Evolutionary conservation across 805 yeast genomes (phyloP), one percentile per base, ranked within the genome.

Genomic region (Cyberlindnera maclurae): DNA sequence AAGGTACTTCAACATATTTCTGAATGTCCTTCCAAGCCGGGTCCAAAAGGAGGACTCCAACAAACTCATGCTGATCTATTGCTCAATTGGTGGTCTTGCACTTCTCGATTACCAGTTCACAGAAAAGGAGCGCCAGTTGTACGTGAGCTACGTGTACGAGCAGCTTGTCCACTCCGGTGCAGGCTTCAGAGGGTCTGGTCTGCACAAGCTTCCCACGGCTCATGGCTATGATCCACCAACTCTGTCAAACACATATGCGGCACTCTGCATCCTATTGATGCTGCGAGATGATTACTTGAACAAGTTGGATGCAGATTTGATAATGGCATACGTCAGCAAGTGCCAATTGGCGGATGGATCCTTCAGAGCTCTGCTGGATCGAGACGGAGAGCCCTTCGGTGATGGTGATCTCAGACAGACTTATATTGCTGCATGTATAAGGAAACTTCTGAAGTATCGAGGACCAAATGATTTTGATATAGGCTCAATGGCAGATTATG

Each of bases 191-290:
- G 75, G 86, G 2, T 76, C 82, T 7, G 48, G 62, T 18, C 64
- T 71, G 3, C 79, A 78, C 49, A 54, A 55, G 8, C 37, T 55
- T 1, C 43, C 46, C 1, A 33, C 13, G 5, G 43, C 42, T 2
- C 39, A 44, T 3, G 37, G 34, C 9, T 79, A 75, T 50, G 88
- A 80, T 51, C 62, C 77, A 1, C 75, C 89, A 1, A 81, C 77
- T 46, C 58, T 86, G 6, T 74, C 90, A 1, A 76, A 88, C 5
- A 88, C 96, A 0, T 77, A 79, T 47, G 83, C 88, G 61, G 89
- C 86, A 2, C 58, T 88, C 26, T 70, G 75, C 27, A 64, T 71
- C 10, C 62, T 83, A 29, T 54, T 76, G 1, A 62, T 74, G n/a
- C 60, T 83, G 12, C 64, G 65, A 26, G 73, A 68, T 36, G 68